Evolutionary conservation across 768 basidiomycete genomes (phyloP), one percentile per base, ranked within the genome.

Genomic region (Suillus brevipes): DNA sequence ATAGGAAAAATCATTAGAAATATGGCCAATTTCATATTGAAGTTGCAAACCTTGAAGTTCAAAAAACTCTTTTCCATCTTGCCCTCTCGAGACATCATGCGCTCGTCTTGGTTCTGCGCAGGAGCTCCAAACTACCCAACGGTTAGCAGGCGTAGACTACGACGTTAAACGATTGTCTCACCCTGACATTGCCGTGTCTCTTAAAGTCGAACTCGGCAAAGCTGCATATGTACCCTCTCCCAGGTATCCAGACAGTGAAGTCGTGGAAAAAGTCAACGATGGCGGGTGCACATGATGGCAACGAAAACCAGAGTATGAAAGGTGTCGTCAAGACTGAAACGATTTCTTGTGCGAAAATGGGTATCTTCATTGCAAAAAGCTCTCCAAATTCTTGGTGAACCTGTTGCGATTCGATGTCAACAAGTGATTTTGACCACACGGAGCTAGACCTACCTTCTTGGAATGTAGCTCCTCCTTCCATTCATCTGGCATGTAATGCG

Each of bases 61-160:
- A 97, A 80, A 80, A 97, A 93, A 75, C 91, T 94, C 81, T 99
- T 97, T 82, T 99, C 97, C 96, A 99, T 98, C 84, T 99, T 99
- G 42, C 94, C 94, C 69, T 97, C 91, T 66, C 92, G 92, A 6
- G 92, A 93, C 71, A 91, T 82, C 83, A 91, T 89, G 65, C 87
- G 87, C 69, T 88, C 87, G 68, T 94, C 91, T 14, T 82, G 80
- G 9, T 83, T 85, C 45, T 81, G 78, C 4, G 86, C 83, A 1
- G 94, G 93, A 13, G 93, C 95, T n/a, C 94, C 94, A 70, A 94
- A 95, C 91, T 94, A 66, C 14, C 45, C 49, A 23, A 68, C 12
- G 13, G 56, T 68, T 14, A 63, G 42, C 23, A n/a, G n/a, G 31
- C 6, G 31, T 47, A 52, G 28, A 56, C 56, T 37, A 47, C 7